Conservation (phyloP, 1,284 basidiomycete species). For the Fistulinella staudtii region DNA sequence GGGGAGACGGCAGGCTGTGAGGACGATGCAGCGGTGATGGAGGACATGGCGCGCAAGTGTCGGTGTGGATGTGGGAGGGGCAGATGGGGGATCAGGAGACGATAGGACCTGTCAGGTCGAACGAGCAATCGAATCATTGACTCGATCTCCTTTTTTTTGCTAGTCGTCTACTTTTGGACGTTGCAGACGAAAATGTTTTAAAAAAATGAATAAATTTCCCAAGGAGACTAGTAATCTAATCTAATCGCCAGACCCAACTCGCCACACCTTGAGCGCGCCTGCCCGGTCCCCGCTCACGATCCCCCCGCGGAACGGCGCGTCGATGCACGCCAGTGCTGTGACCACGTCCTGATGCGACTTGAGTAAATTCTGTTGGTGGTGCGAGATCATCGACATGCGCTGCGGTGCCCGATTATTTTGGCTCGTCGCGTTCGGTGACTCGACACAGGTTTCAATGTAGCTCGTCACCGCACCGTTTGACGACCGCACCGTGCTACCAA, state of each 20-base stretch:
- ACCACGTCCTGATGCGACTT: slow-evolving; percentile 82
- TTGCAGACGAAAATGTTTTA: too few relatives aligned
- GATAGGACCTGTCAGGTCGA: slow-evolving; percentile 20
- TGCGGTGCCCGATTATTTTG: slow-evolving; percentile 66
- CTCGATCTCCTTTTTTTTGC: slow-evolving; percentile 15
- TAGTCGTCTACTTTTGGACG: slow-evolving; percentile 26
- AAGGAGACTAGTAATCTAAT: not conserved
- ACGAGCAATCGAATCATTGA: slow-evolving; percentile 27
- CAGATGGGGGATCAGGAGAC: slow-evolving; percentile 5
- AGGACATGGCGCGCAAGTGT: slow-evolving; percentile 21
- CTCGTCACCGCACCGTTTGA: slow-evolving; percentile 42
- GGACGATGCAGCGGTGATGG: slow-evolving; percentile 35
- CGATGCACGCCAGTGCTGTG: slow-evolving; percentile 75
- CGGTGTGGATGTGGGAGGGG: not conserved
- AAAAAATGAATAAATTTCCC: not conserved
- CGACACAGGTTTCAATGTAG: slow-evolving; percentile 64
- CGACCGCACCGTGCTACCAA: slow-evolving; percentile 29
- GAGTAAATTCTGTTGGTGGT: slow-evolving; percentile 75
- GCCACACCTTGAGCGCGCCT: slow-evolving; percentile 81
- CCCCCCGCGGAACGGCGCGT: slow-evolving; percentile 83
- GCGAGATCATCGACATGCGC: slow-evolving; percentile 71
- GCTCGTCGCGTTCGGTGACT: slow-evolving; percentile 39
- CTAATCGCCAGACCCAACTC: slow-evolving; percentile 53
- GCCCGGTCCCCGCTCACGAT: slow-evolving; percentile 82
- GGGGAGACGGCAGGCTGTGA: slow-evolving; percentile 36